These are phyloP conservation scores for Umbelopsis sp. DNA, from an alignment of 192 early-diverging fungal genomes.

Conservation along the genomic window DNA sequence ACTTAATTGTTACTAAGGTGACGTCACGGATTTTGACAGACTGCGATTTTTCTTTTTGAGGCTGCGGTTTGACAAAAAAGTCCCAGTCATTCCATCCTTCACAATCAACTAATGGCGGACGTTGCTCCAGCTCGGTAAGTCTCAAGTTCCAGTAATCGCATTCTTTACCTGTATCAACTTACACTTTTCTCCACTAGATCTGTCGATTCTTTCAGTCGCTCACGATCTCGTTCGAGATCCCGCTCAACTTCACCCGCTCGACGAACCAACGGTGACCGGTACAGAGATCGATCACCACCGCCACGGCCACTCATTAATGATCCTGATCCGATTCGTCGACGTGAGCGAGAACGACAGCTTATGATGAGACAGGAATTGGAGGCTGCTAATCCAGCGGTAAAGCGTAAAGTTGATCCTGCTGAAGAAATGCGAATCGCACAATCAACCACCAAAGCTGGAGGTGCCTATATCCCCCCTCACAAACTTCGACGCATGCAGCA, in stretches of 20 bases:
- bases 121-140: background rate
- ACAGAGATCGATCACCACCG: constrained; percentile 10
- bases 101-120: constrained; percentile 3
- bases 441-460: constrained; percentile 58
- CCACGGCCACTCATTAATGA: constrained; percentile 16
- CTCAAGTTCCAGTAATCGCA: background rate
- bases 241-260: constrained; percentile 22
- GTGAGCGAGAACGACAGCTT: constrained; percentile 44
- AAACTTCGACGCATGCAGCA: constrained; percentile 75
- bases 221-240: constrained; percentile 28
- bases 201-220: constrained; percentile 18
- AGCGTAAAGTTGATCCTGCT: constrained; percentile 41
- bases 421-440: constrained; percentile 44
- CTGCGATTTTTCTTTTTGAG: background rate
- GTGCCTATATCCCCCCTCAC: constrained; percentile 86
- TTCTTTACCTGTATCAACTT: background rate
- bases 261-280: background rate
- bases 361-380: constrained; percentile 9
- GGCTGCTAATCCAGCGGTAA: constrained; percentile 26
- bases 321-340: constrained; percentile 29
- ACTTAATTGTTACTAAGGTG: background rate
- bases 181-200: background rate
- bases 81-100: background rate
- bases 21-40: background rate
- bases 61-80: constrained; percentile 1